These are phyloP conservation scores for Vaucheria bursata DNA, from an alignment of 352 stramenopile genomes.

Conservation along the genomic window DNA sequence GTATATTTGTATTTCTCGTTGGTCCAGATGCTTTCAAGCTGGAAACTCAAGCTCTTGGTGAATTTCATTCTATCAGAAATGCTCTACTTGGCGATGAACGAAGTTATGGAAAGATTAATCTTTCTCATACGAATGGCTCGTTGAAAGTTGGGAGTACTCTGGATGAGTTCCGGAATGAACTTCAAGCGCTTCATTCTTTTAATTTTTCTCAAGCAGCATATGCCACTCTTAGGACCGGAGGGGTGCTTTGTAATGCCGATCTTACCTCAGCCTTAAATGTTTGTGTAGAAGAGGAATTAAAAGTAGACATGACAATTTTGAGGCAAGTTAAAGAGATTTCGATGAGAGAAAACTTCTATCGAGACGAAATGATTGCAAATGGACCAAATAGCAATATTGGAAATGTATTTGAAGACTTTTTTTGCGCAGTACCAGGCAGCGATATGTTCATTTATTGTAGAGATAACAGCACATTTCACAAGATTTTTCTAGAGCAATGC, in stretches of 20 bases:
- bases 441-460: conserved; percentile 40
- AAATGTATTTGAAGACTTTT: not conserved
- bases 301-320: not conserved
- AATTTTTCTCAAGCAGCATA: conserved; percentile 24
- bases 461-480: too few species aligned
- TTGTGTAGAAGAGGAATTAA: not conserved
- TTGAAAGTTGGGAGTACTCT: too few species aligned
- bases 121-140: too few species aligned
- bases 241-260: conserved; percentile 23
- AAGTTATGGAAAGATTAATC: too few species aligned
- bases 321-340: not conserved
- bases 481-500: too few species aligned
- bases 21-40: not conserved
- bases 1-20: not conserved
- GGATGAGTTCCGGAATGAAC: conserved; percentile 11
- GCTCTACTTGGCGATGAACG: too few species aligned
- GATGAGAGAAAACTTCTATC: too few species aligned
- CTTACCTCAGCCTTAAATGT: conserved; percentile 11
- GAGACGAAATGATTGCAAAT: not conserved
- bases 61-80: not conserved
- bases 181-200: conserved; percentile 7
- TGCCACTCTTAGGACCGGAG: conserved; percentile 8
- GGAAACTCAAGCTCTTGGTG: not conserved
- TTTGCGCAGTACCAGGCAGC: conserved; percentile 23
- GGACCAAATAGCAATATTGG: conserved; percentile 22